Percentiles rank a stretch among this genome's conserved stretches.
Evolutionary conservation across 139 green algal species (phyloP).

Genomic region (Zygnema cylindricum): DNA sequence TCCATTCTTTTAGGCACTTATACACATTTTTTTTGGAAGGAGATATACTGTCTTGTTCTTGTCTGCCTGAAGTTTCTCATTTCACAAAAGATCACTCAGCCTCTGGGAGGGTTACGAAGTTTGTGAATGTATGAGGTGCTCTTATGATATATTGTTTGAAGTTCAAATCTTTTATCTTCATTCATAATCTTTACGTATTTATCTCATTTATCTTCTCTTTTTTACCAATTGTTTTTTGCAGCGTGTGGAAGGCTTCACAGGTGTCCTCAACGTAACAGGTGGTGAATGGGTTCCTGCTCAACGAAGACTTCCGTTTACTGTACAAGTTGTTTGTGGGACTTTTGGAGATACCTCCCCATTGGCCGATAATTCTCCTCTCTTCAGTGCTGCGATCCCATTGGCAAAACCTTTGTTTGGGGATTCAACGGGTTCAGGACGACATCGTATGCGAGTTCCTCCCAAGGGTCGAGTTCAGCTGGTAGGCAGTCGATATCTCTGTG

Average conservation of each 20-base stretch:
- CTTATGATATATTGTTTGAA: too few relatives aligned
- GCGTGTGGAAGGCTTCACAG: slow-evolving; percentile 36
- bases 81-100: too few relatives aligned
- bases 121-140: too few relatives aligned
- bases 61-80: too few relatives aligned
- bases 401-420: slow-evolving; percentile 8
- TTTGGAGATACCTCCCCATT: neutral
- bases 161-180: too few relatives aligned
- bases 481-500: neutral
- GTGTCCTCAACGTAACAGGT: slow-evolving; percentile 19
- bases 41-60: too few relatives aligned
- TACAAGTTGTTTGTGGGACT: slow-evolving; percentile 27
- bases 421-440: neutral
- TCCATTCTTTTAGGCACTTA: too few relatives aligned
- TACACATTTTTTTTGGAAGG: too few relatives aligned
- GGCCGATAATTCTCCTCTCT: neutral
- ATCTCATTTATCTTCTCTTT: too few relatives aligned
- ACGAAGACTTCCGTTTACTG: slow-evolving; percentile 25
- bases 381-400: neutral
- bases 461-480: slow-evolving; percentile 53
- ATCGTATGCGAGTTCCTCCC: slow-evolving; percentile 26
- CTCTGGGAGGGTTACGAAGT: too few relatives aligned
- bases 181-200: too few relatives aligned
- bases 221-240: too few relatives aligned
- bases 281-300: slow-evolving; percentile 16